A percentile compares a stretch with the other conserved stretches of the same genome.
Conservation (phyloP, 2,329 filamentous ascomycete genomes). For the Elsinoe arachidis region DNA sequence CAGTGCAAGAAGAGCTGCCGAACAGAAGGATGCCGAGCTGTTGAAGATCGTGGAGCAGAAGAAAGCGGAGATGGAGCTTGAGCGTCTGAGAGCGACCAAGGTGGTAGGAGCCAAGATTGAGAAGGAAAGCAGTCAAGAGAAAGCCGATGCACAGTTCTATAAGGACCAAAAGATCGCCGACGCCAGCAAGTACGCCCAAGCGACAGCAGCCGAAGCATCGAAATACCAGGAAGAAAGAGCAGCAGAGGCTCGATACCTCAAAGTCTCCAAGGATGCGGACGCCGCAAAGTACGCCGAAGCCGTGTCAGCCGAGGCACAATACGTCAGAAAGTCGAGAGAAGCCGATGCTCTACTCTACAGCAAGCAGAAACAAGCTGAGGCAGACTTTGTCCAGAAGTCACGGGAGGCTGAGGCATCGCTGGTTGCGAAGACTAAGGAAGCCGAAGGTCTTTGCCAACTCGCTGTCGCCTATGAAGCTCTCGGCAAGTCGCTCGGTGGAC, state of each 20-base stretch:
- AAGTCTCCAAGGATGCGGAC: constrained; percentile 28
- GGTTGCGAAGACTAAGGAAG: constrained; percentile 59
- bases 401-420: constrained; percentile 53
- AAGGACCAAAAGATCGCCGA: constrained; percentile 45
- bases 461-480: constrained; percentile 71
- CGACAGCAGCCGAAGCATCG: constrained; percentile 42
- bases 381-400: constrained; percentile 32
- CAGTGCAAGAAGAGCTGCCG: constrained; percentile 61
- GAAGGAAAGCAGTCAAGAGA: constrained; percentile 60
- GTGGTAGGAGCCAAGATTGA: constrained; percentile 68
- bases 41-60: constrained; percentile 69
- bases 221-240: constrained; percentile 30
- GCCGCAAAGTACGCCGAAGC: constrained; percentile 36
- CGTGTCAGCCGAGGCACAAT: constrained; percentile 30
- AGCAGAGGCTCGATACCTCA: constrained; percentile 40
- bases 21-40: constrained; percentile 70
- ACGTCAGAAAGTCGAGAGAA: constrained; percentile 30
- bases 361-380: constrained; percentile 35
- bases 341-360: constrained; percentile 44
- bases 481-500: constrained; percentile 64
- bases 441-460: constrained; percentile 68
- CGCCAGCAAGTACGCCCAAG: constrained; percentile 49
- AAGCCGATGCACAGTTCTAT: constrained; percentile 50
- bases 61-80: constrained; percentile 70
- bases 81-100: constrained; percentile 66